phyloP scores from a whole-genome alignment of 2,329 filamentous ascomycete species.

The Cladosporium velox region DNA sequence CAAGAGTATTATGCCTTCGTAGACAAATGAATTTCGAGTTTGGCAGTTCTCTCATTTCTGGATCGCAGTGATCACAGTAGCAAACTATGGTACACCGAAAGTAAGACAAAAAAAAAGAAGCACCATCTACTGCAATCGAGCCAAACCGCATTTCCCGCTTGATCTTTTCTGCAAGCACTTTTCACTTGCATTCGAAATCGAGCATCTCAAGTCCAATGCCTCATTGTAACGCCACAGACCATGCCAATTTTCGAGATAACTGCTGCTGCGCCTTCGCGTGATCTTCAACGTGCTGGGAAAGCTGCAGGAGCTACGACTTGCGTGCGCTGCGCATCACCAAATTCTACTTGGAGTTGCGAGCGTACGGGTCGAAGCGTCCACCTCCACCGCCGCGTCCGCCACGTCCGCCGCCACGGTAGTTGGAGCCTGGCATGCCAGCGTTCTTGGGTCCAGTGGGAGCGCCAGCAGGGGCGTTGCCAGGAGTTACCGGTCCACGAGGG shows the following conservation, averaged over 20 bases:
- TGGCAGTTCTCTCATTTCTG: background rate
- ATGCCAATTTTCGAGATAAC: background rate
- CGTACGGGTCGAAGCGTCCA: slow-evolving; percentile 73
- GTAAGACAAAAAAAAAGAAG: background rate
- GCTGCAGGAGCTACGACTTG: background rate
- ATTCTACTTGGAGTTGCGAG: slow-evolving; percentile 36
- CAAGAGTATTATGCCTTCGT: background rate
- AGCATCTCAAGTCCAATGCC: background rate
- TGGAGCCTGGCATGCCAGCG: slow-evolving; percentile 84
- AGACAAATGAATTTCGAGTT: background rate
- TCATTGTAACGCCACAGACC: background rate
- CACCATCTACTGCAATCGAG: background rate
- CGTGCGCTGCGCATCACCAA: background rate
- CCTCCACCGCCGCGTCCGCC: slow-evolving; percentile 61
- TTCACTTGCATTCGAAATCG: background rate
- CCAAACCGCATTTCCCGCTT: background rate
- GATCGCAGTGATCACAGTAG: background rate
- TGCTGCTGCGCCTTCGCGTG: background rate
- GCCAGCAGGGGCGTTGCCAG: slow-evolving; percentile 65
- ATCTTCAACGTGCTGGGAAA: background rate
- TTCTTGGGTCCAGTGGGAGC: slow-evolving; percentile 97
- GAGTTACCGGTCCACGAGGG: slow-evolving; percentile 27
- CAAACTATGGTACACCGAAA: slow-evolving; percentile 4
- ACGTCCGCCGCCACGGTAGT: slow-evolving; percentile 87
- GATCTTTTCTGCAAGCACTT: background rate